Conservation (phyloP, 768 basidiomycete species). For the Coprinopsis sp. region DNA sequence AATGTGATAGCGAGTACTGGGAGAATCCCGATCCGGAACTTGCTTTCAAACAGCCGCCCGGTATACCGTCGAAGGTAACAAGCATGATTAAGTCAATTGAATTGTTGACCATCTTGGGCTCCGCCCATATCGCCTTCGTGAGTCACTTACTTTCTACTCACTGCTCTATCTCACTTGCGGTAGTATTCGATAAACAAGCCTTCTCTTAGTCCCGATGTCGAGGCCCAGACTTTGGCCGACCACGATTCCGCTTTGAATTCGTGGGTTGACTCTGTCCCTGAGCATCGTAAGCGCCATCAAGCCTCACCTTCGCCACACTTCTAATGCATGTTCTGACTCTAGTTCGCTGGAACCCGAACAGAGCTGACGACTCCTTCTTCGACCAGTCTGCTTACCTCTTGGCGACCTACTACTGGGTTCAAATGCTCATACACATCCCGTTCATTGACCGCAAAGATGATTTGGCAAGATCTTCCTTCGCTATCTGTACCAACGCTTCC, state of each 20-base stretch:
- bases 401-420: slow-evolving; percentile 39
- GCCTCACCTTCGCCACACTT: not conserved
- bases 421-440: slow-evolving; percentile 67
- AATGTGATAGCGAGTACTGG: slow-evolving; percentile 63
- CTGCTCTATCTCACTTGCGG: no score
- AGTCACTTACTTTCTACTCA: no score
- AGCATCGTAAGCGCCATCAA: slow-evolving; percentile 37
- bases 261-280: slow-evolving; percentile 59
- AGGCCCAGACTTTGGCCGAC: slow-evolving; percentile 51
- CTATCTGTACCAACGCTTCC: slow-evolving; percentile 70
- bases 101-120: slow-evolving; percentile 56
- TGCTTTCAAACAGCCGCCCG: slow-evolving; percentile 59
- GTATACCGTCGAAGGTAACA: slow-evolving; percentile 49
- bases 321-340: slow-evolving; percentile 2
- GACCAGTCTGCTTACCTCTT: slow-evolving; percentile 51
- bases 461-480: slow-evolving; percentile 52
- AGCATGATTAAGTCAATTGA: slow-evolving; percentile 51
- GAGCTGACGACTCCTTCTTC: slow-evolving; percentile 31
- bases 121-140: slow-evolving; percentile 57
- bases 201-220: slow-evolving; percentile 40
- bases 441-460: slow-evolving; percentile 60
- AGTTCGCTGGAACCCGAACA: slow-evolving; percentile 38
- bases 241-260: slow-evolving; percentile 56
- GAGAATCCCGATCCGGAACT: slow-evolving; percentile 41
- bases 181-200: no score